Conservation (phyloP, 805 yeast genomes). For the Millerozyma miso region DNA sequence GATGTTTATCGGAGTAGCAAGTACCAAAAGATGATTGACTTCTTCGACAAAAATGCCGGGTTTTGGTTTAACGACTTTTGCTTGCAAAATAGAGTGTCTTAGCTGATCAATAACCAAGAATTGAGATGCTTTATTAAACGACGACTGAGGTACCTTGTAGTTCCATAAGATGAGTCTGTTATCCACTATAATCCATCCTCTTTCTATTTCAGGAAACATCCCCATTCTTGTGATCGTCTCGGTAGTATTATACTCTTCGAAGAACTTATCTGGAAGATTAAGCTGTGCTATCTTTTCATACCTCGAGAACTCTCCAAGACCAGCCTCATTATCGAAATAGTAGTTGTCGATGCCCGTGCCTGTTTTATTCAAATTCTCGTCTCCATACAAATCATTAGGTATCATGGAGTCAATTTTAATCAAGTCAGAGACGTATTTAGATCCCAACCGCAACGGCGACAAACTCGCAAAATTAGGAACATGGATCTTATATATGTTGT, state of each 20-base stretch:
- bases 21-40: slow-evolving; percentile 66
- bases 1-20: slow-evolving; percentile 77
- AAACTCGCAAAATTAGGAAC: slow-evolving; percentile 49
- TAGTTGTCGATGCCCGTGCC: slow-evolving; percentile 56
- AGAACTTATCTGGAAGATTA: slow-evolving; percentile 75
- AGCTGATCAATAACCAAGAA: slow-evolving; percentile 81
- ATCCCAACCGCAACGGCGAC: slow-evolving; percentile 55
- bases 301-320: slow-evolving; percentile 58
- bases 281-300: slow-evolving; percentile 68
- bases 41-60: slow-evolving; percentile 73
- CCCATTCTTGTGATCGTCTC: slow-evolving; percentile 77
- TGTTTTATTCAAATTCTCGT: slow-evolving; percentile 50
- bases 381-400: slow-evolving; percentile 52
- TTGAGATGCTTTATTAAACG: slow-evolving; percentile 44
- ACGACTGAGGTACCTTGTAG: slow-evolving; percentile 52
- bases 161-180: slow-evolving; percentile 85
- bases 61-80: slow-evolving; percentile 77
- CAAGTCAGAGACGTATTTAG: slow-evolving; percentile 57
- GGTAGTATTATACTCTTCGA: slow-evolving; percentile 65
- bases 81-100: slow-evolving; percentile 70
- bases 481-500: slow-evolving; percentile 40
- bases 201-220: slow-evolving; percentile 68
- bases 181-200: slow-evolving; percentile 85
- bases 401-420: slow-evolving; percentile 55
- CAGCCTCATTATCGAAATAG: slow-evolving; percentile 45